Evolutionary conservation across 78 protist genomes (phyloP).

Genomic region (Polysphondylium violaceum): DNA sequence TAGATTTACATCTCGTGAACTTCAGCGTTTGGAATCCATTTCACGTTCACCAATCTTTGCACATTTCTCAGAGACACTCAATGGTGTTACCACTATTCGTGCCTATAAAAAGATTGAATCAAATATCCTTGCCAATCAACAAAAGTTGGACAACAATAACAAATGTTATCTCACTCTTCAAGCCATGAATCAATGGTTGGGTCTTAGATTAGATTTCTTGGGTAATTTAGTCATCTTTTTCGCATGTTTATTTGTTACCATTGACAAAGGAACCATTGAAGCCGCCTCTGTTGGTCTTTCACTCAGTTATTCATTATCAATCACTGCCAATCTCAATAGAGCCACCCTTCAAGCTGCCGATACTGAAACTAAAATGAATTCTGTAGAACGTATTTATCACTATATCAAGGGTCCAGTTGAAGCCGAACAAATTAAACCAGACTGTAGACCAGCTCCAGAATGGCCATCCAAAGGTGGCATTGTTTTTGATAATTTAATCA

Average conservation of each 20-base stretch:
- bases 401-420: constrained; percentile 77
- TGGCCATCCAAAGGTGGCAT: constrained; percentile 88
- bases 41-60: constrained; percentile 88
- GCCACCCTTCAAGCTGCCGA: constrained; percentile 74
- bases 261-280: constrained; percentile 9
- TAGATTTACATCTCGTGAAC: constrained; percentile 77
- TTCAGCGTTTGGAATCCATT: constrained; percentile 88
- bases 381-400: constrained; percentile 83
- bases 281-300: constrained; percentile 83
- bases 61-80: constrained; percentile 87
- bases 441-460: constrained; percentile 13
- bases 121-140: constrained; percentile 14
- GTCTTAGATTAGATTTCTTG: constrained; percentile 88
- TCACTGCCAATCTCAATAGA: constrained; percentile 61
- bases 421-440: constrained; percentile 34
- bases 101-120: constrained; percentile 57
- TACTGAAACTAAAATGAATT: constrained; percentile 72
- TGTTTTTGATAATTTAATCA: constrained; percentile 61
- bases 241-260: constrained; percentile 70
- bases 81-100: constrained; percentile 78
- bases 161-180: constrained; percentile 46
- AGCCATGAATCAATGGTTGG: constrained; percentile 77
- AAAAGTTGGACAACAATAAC: constrained; percentile 25
- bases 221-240: constrained; percentile 77
- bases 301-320: constrained; percentile 66